These are phyloP conservation scores for Heliamphora pulchella DNA, from an alignment of 179 eudicot species.

Conservation along the genomic window DNA sequence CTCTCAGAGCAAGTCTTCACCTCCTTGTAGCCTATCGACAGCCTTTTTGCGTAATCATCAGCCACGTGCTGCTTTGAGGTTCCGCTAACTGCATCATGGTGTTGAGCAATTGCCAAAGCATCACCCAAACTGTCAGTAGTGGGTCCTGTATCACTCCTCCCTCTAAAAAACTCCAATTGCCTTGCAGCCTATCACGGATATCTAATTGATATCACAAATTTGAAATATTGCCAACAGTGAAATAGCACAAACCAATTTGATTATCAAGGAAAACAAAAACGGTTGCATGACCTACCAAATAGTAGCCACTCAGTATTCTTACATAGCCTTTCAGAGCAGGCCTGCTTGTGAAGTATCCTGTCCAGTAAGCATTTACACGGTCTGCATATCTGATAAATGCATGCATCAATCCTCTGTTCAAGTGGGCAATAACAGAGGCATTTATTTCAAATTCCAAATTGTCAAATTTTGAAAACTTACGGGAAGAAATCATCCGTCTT, in stretches of 20 bases:
- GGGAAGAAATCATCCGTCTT: slow-evolving; percentile 92
- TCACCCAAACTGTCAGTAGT: slow-evolving; percentile 63
- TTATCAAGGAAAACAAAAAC: neutral
- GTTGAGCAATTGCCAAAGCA: slow-evolving; percentile 93
- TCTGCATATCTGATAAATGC: slow-evolving; percentile 68
- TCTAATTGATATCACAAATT: slow-evolving; percentile 13
- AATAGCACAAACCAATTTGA: neutral
- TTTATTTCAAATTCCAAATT: neutral
- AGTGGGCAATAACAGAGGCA: neutral
- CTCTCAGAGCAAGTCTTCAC: slow-evolving; percentile 25
- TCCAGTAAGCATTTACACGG: slow-evolving; percentile 80
- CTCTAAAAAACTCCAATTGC: slow-evolving; percentile 70
- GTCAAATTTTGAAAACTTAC: slow-evolving; percentile 43
- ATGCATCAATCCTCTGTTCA: slow-evolving; percentile 5
- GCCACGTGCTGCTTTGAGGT: slow-evolving; percentile 94
- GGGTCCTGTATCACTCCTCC: slow-evolving; percentile 60
- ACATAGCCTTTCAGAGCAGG: slow-evolving; percentile 88
- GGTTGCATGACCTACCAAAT: slow-evolving; percentile 46
- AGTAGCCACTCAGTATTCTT: slow-evolving; percentile 82
- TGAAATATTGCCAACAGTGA: neutral
- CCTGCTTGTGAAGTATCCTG: slow-evolving; percentile 91
- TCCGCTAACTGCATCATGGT: slow-evolving; percentile 95
- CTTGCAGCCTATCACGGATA: slow-evolving; percentile 63
- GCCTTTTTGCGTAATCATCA: slow-evolving; percentile 84
- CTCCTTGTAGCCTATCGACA: slow-evolving; percentile 76